phyloP scores from a whole-genome alignment of 176 grass and related monocot species.

The Carex myosuroides region DNA sequence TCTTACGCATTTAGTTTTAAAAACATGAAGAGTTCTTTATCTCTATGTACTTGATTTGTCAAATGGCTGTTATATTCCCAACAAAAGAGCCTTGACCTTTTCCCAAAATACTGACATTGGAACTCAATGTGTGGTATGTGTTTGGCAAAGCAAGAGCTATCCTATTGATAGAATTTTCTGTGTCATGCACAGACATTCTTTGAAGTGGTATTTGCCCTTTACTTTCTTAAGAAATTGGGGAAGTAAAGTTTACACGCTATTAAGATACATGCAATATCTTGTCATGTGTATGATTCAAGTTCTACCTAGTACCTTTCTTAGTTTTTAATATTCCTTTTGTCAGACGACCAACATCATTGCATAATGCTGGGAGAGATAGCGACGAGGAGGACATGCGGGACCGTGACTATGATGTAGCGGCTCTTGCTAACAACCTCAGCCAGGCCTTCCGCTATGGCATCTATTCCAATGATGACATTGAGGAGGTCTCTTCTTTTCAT shows the following conservation, averaged over 20 bases:
- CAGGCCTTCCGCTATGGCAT: slow-evolving; percentile 91
- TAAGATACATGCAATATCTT: not conserved
- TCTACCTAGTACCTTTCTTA: not conserved
- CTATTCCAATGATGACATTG: slow-evolving; percentile 78
- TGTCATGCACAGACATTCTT: not conserved
- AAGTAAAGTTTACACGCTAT: not conserved
- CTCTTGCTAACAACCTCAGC: slow-evolving; percentile 92
- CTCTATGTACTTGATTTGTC: not conserved
- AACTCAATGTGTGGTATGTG: not conserved
- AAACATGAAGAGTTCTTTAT: not conserved
- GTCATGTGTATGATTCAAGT: not conserved
- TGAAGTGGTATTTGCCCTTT: not conserved
- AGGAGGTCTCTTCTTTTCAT: slow-evolving; percentile 46
- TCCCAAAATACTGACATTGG: not conserved
- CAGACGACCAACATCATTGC: slow-evolving; percentile 82
- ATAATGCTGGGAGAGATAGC: slow-evolving; percentile 85
- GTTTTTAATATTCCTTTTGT: slow-evolving; percentile 15
- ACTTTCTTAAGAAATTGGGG: not conserved
- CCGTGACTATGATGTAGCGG: slow-evolving; percentile 94
- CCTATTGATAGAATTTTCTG: not conserved
- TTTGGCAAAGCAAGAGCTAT: slow-evolving; percentile 1
- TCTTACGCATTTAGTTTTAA: not conserved
- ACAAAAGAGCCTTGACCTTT: not conserved
- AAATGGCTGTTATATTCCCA: not conserved
- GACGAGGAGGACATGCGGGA: slow-evolving; percentile 95